Evolutionary conservation across 2,329 filamentous ascomycete genomes (phyloP).

Genomic region (Epicoccum sorghinum): DNA sequence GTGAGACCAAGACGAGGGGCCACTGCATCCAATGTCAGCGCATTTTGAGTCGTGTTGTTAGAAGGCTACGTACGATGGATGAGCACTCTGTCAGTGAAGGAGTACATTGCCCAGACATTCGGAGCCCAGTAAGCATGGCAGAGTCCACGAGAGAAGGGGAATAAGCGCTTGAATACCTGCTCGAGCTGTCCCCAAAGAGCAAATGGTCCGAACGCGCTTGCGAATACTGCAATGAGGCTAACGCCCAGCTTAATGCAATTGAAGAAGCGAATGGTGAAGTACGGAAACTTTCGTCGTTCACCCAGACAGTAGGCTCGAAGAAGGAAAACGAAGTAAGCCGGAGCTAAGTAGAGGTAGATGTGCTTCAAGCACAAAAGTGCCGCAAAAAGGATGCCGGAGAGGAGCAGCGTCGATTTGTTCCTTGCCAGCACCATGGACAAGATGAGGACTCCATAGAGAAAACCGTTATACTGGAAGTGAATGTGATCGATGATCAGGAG

Average conservation of each 20-base stretch:
- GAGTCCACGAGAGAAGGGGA: slow-evolving; percentile 90
- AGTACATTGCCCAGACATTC: slow-evolving; percentile 97
- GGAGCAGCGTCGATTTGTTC: slow-evolving; percentile 73
- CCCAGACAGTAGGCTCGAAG: slow-evolving; percentile 89
- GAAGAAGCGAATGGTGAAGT: slow-evolving; percentile 68
- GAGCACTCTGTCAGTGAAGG: slow-evolving; percentile 81
- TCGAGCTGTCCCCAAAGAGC: slow-evolving; percentile 78
- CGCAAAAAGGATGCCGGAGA: slow-evolving; percentile 84
- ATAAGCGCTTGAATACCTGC: slow-evolving; percentile 82
- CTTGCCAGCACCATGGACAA: slow-evolving; percentile 84
- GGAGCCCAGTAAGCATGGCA: slow-evolving; percentile 99
- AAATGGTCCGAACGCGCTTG: slow-evolving; percentile 88
- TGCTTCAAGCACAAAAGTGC: slow-evolving; percentile 92
- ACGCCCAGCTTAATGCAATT: slow-evolving; percentile 85
- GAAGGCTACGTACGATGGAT: slow-evolving; percentile 71
- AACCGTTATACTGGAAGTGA: slow-evolving; percentile 98
- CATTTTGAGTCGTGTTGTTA: background rate
- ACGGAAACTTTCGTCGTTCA: slow-evolving; percentile 73
- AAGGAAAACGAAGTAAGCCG: slow-evolving; percentile 93
- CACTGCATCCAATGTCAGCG: slow-evolving; percentile 58
- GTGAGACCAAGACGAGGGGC: slow-evolving; percentile 79
- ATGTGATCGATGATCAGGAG: slow-evolving; percentile 98
- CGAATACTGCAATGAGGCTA: slow-evolving; percentile 74
- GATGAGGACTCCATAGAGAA: slow-evolving; percentile 89
- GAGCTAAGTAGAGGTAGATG: slow-evolving; percentile 95